Base-by-base conservation (phyloP, 768 basidiomycete genomes). In the Phylloporus sp. region DNA sequence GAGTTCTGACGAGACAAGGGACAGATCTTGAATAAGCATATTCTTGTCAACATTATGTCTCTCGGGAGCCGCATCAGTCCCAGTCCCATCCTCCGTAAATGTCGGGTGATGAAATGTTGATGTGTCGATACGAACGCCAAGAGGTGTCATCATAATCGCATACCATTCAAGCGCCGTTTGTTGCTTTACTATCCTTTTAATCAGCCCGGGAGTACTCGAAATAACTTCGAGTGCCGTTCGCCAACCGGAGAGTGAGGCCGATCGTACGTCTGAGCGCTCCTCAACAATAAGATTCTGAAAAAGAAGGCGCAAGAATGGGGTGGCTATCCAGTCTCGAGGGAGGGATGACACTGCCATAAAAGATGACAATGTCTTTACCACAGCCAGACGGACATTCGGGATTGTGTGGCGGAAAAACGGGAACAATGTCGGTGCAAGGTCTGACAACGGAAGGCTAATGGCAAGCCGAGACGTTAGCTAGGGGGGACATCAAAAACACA, bases 331-430 rank as follows among this genome's bases (percentile, higher is more conserved):
- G 43, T 84, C 82, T 56, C 76, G 74, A 8, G 86, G 78, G 34
- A 94, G 76, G 0, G 82, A 78, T 7, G 80, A 66, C 8, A 91
- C 86, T 20, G 75, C 71, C 77, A 96, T 86, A 68, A 98, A 94
- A 8, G 86, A 85, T 45, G 82, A 77, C 9, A 98, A 71, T 0
- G 93, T 93, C 49, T 89, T 84, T 36, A 94, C 87, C 3, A 98
- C 94, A 3, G 96, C 86, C 13, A 94, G 75, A 8, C 96, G 90
- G 44, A 99, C 96, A 50, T 85, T 86, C 2, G 87, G 69, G 58
- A 99, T 98, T 0, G 95, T 94, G 65, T 99, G 96, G 15, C 96
- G 89, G 70, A 97, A 94, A 75, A 95, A 97, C 4, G 95, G 90
- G 69, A 91, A 98, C 6, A 95, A 71, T 1, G 86, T 89, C 3